Base-by-base conservation (phyloP, 2,329 filamentous ascomycete species). In the Aspergillus eucalypticola region DNA sequence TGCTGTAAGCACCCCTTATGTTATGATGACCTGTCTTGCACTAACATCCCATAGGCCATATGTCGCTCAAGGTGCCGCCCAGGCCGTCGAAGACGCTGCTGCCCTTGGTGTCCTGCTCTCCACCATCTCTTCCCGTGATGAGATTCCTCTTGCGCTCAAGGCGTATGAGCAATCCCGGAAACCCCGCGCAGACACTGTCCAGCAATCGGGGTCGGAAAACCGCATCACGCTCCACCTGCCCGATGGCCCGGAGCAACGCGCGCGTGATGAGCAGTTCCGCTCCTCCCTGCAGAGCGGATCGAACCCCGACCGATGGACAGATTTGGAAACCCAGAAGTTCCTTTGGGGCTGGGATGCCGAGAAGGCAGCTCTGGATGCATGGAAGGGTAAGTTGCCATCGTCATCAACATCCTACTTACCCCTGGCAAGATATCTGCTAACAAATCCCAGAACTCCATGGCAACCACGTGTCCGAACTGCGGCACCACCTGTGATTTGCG, bases 221-320 rank as follows among this genome's bases (percentile, higher is more conserved):
- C 72, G 73, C 8, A 65, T 71, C 35, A 73, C 71, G 8, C 66
- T 79, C 50, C 76, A 78, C 55, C 64, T 77, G 8, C 71, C 73
- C 13, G 76, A 78, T 57, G 76, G 75, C 0, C 73, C 74, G 2
- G 73, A 76, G 75, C 62, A 81, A 72, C 56, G 69, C 51, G 69
- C 74, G 41, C 64, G 76, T 76, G 58, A 83, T 83, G 61, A 68
- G 49, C 72, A 72, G 44, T 74, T 75, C 60, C 66, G 61, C 11
- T 61, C 66, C 8, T 71, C 72, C 8, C 61, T 66, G 54, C 58
- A 62, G 1, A 70, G 64, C 17, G 70, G 66, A 5, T 60, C 64
- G 3, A 76, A 71, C 41, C 86, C 86, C 2, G 87, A 89, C 73
- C 87, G 87, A 73, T 89, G 86, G 86, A 82, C 84, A 6, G 87